Percentiles rank a stretch among this genome's conserved stretches.
Evolutionary conservation across 768 basidiomycete genomes (phyloP).

Genomic region (Boletus subparvulus): DNA sequence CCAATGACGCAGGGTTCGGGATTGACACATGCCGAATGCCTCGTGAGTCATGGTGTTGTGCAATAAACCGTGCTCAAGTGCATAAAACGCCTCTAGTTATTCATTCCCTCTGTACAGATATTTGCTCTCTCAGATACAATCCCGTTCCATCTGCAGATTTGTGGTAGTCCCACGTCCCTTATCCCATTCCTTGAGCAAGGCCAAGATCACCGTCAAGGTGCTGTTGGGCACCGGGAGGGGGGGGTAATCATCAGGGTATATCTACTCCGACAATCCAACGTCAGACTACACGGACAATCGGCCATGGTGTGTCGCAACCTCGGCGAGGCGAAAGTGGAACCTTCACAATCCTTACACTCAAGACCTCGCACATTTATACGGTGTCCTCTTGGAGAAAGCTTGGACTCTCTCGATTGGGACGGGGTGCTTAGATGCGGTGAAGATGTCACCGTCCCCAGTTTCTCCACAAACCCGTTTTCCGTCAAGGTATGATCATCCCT

Average conservation of each 20-base stretch:
- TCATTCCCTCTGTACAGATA: constrained; percentile 55
- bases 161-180: constrained; percentile 46
- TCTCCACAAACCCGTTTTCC: constrained; percentile 43
- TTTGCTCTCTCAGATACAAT: constrained; percentile 57
- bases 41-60: constrained; percentile 41
- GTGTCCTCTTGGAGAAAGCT: constrained; percentile 22
- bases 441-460: constrained; percentile 45
- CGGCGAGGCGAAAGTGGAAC: constrained; percentile 49
- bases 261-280: constrained; percentile 49
- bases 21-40: constrained; percentile 44
- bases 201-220: background rate
- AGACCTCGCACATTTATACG: constrained; percentile 3
- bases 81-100: constrained; percentile 41
- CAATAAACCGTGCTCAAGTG: background rate
- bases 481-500: constrained; percentile 45
- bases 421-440: constrained; percentile 45
- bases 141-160: constrained; percentile 65
- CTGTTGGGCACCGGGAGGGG: constrained; percentile 2
- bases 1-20: constrained; percentile 35
- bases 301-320: constrained; percentile 27
- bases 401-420: constrained; percentile 59
- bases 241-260: constrained; percentile 44
- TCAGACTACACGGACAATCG: constrained; percentile 31
- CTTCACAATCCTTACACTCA: constrained; percentile 40
- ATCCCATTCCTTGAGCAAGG: constrained; percentile 41